phyloP scores from a whole-genome alignment of 2,329 filamentous ascomycete species.

The Trichoderma citrinoviride region DNA sequence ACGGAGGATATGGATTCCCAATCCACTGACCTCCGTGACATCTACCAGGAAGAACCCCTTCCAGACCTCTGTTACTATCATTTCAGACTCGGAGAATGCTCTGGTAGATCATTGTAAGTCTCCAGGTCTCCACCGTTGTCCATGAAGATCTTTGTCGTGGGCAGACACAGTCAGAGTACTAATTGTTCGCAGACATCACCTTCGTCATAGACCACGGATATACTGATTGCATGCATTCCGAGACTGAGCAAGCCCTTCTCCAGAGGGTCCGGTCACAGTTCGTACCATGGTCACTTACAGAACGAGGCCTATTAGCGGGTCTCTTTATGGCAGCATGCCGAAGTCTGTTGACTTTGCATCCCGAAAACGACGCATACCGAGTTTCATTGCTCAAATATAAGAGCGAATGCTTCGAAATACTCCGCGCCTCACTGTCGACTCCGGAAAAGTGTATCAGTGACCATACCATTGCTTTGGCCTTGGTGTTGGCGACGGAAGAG shows the following conservation, averaged over 20 bases:
- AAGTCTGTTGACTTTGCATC: conserved; percentile 1
- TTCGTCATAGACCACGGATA: conserved; percentile 16
- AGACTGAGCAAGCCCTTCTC: conserved; percentile 5
- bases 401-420: conserved; percentile 11
- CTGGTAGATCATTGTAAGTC: conserved; percentile 14
- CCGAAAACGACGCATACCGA: conserved; percentile 2
- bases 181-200: conserved; percentile 4
- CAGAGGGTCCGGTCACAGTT: conserved; percentile 6
- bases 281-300: conserved; percentile 17
- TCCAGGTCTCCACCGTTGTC: neutral
- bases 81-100: neutral
- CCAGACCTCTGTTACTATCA: neutral
- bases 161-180: neutral
- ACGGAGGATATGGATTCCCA: neutral
- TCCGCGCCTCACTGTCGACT: neutral
- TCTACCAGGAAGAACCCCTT: conserved; percentile 10
- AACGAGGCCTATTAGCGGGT: conserved; percentile 4
- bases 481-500: conserved; percentile 14
- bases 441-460: neutral
- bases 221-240: conserved; percentile 5
- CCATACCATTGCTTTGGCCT: conserved; percentile 11
- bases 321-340: conserved; percentile 13
- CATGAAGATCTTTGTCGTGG: neutral
- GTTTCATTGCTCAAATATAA: conserved; percentile 8
- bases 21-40: conserved; percentile 1